Conservation (phyloP, 164 flowering plant species). For the Vitis amurensis region DNA sequence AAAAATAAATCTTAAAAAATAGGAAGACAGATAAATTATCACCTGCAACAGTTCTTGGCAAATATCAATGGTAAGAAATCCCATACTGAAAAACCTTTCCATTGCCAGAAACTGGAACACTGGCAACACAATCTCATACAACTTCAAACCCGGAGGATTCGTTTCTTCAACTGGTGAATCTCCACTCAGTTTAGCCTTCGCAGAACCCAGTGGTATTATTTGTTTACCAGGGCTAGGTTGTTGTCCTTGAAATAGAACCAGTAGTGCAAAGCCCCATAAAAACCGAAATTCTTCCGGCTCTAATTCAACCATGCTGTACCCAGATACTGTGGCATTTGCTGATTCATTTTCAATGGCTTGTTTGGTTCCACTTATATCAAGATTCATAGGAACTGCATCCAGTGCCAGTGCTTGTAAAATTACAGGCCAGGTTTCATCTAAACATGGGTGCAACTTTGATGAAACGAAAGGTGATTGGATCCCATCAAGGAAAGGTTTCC, state of each 20-base stretch:
- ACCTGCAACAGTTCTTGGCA: constrained; percentile 88
- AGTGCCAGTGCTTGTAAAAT: constrained; percentile 81
- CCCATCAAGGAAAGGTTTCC: constrained; percentile 86
- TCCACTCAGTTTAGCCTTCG: constrained; percentile 31
- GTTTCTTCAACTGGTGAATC: constrained; percentile 39
- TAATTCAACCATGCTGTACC: constrained; percentile 79
- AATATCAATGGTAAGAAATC: constrained; percentile 52
- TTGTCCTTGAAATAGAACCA: constrained; percentile 72
- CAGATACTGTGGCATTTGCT: constrained; percentile 51
- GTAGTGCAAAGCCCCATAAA: constrained; percentile 81
- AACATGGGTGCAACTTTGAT: constrained; percentile 59
- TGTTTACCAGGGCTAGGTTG: constrained; percentile 24
- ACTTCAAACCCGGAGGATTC: constrained; percentile 30
- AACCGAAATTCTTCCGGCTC: constrained; percentile 60
- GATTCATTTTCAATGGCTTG: constrained; percentile 25
- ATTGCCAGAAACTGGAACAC: constrained; percentile 68
- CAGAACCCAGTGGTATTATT: constrained; percentile 27
- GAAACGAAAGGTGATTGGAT: constrained; percentile 72
- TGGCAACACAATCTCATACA: constrained; percentile 56
- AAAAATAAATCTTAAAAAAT: neutral
- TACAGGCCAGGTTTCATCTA: constrained; percentile 95
- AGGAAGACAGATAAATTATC: neutral
- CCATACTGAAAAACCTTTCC: constrained; percentile 49
- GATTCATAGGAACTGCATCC: constrained; percentile 72
- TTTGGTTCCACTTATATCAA: constrained; percentile 28